Conservation (phyloP, 345 rosid species). For the Psidium friedrichsthalianum region DNA sequence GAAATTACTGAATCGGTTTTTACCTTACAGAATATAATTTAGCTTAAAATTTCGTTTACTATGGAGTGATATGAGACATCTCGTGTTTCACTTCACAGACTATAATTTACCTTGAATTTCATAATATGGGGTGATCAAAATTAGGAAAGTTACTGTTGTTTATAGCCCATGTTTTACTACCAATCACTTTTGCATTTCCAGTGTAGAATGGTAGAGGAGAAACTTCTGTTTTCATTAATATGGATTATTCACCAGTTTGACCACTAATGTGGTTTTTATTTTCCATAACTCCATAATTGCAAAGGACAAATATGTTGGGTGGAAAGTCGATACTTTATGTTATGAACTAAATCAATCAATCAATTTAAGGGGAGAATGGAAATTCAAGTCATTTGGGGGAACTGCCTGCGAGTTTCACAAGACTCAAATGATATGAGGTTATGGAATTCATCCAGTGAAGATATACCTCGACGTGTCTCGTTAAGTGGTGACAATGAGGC, state of each 20-base stretch:
- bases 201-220: background rate
- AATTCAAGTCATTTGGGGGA: too few relatives aligned
- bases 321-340: background rate
- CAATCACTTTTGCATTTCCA: background rate
- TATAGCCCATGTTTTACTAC: background rate
- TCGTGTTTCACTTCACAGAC: background rate
- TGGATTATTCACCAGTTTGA: background rate
- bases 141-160: background rate
- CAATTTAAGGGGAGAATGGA: background rate
- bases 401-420: too few relatives aligned
- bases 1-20: background rate
- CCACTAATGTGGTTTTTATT: background rate
- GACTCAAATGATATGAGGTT: background rate
- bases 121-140: background rate
- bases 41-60: rapidly evolving
- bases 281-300: background rate
- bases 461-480: background rate
- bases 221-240: background rate
- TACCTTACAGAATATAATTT: background rate
- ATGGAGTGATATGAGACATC: background rate
- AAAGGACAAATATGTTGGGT: background rate
- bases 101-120: background rate
- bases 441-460: background rate
- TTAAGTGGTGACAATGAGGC: background rate
- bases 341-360: background rate